Evolutionary conservation across 2,329 filamentous ascomycete species (phyloP).

Genomic region (Neonectria magnoliae): DNA sequence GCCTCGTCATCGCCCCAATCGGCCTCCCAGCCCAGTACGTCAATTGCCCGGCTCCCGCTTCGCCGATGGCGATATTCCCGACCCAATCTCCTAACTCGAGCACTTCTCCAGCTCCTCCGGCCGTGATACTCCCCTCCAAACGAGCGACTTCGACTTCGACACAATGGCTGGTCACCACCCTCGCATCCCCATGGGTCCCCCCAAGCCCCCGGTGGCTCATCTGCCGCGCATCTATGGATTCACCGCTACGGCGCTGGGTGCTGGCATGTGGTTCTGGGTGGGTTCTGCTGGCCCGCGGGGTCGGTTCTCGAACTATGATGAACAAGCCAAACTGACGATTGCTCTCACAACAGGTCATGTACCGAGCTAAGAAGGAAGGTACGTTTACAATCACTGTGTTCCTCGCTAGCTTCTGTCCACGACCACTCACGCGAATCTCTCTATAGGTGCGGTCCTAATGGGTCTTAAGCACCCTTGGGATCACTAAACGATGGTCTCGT

Average conservation of each 20-base stretch:
- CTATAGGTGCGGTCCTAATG: conserved; percentile 75
- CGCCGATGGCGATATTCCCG: background rate
- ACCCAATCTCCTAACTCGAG: background rate
- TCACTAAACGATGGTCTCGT: conserved; percentile 66
- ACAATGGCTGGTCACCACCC: conserved; percentile 41
- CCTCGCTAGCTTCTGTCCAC: background rate
- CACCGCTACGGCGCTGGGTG: conserved; percentile 85
- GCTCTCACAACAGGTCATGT: conserved; percentile 77
- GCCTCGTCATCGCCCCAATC: conserved; percentile 34
- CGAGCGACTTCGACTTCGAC: conserved; percentile 19
- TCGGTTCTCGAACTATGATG: background rate
- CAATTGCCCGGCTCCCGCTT: conserved; percentile 1
- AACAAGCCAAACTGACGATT: background rate
- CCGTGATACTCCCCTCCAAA: conserved; percentile 2
- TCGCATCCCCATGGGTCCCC: conserved; percentile 46
- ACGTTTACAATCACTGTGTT: conserved; percentile 35
- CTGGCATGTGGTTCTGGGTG: conserved; percentile 99
- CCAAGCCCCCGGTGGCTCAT: conserved; percentile 58
- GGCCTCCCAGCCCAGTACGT: conserved; percentile 34
- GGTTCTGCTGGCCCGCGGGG: conserved; percentile 46
- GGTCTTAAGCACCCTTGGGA: conserved; percentile 98
- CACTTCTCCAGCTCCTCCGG: conserved; percentile 3
- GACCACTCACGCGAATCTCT: conserved; percentile 23
- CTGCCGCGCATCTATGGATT: conserved; percentile 78
- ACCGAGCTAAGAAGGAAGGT: conserved; percentile 96